Evolutionary conservation across 2,329 filamentous ascomycete genomes (phyloP), one percentile per base, ranked within the genome.

Genomic region (Talaromyces sp.): DNA sequence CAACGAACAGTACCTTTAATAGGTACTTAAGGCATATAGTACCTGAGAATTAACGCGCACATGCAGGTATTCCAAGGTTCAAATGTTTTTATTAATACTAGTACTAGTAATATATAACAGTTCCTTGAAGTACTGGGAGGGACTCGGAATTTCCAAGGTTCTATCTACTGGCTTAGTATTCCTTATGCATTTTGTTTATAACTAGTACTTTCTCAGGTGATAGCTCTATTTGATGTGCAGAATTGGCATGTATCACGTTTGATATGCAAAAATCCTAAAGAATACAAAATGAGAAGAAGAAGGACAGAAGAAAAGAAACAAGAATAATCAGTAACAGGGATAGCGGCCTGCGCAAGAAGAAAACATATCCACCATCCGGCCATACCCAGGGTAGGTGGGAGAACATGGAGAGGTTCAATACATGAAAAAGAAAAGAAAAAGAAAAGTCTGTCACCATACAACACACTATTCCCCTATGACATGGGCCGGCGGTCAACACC

Each of bases 321-420:
- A 32, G 7, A 32, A 13, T 32, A 32, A 32, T 7, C 29, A 7
- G 29, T 13, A 41, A 19, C 13, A 41, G 39, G 39, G 39, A 41
- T 3, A 19, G 22, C 39, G 39, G 39, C 39, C 39, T 41, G 39
- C 22, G 19, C 22, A 11, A 41, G 39, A 41, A 41, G 19, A 41
- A 22, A 22, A 4, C 41, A 24, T 19, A 44, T 44, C 41, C 41
- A 44, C 41, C 41, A 19, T 44, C 41, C 41, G 41, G 41, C 19
- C 41, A 32, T 30, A 44, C 27, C 41, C 41, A 24, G 41, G 41
- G 41, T 29, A 44, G 41, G 41, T 44, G 41, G 41, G 24, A 44
- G 27, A 32, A 44, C 19, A 14, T 13, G 27, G n/a, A 11, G 9
- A 27, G 14, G n/a, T n/a, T n/a, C n/a, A n/a, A n/a, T n/a, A n/a